Conservation (phyloP, 1,284 basidiomycete species). For the Boletus sp. region DNA sequence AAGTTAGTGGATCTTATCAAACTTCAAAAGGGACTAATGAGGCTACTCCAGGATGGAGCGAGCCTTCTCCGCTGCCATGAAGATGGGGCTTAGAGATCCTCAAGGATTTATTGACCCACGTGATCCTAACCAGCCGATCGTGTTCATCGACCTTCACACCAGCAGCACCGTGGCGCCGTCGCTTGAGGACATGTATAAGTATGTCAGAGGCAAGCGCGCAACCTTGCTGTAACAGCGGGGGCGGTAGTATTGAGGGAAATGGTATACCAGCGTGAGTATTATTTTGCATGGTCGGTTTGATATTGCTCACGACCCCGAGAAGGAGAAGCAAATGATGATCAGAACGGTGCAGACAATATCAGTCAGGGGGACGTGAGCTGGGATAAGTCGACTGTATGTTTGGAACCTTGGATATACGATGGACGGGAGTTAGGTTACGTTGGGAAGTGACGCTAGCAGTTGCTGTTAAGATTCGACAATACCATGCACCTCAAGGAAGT, state of each 20-base stretch:
- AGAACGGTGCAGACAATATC: background rate
- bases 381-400: background rate
- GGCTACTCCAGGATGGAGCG: background rate
- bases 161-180: fast-evolving
- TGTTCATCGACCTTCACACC: background rate
- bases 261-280: background rate
- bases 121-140: background rate
- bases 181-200: fast-evolving
- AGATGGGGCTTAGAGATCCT: background rate
- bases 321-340: too few species aligned
- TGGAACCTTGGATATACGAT: background rate
- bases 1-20: background rate
- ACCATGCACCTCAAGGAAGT: background rate
- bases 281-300: background rate
- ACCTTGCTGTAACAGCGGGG: background rate
- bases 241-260: background rate
- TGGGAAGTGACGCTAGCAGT: background rate
- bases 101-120: background rate
- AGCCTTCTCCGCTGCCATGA: background rate
- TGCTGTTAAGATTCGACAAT: background rate
- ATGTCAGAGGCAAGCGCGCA: background rate
- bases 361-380: background rate
- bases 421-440: background rate
- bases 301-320: background rate
- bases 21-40: background rate